Evolutionary conservation across 2,329 filamentous ascomycete genomes (phyloP), one percentile per base, ranked within the genome.

Genomic region (Penicillium sp.): DNA sequence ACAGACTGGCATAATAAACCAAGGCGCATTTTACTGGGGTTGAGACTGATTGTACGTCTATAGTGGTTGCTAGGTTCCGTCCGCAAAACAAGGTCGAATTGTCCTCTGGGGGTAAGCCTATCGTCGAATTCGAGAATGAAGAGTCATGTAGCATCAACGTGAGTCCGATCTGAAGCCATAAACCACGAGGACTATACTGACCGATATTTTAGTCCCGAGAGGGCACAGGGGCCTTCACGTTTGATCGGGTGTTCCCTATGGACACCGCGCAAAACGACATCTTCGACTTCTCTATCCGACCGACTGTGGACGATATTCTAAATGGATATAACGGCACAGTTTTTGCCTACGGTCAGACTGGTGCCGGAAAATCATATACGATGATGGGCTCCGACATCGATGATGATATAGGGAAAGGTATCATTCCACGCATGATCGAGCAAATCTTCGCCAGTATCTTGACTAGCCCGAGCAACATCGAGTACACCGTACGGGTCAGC

Each of bases 281-380:
- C 70, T 99, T 99, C 80, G 91, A 97, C 78, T 99, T 94, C 80
- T 97, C 94, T 42, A 97, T 99, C 76, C 88, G 90, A 64, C 86
- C 91, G 27, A 97, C 94, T 21, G 94, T 99, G 67, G 93, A 97
- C 79, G 94, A 97, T 75, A 97, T 99, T 67, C 84, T 99, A 65
- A 96, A 97, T 78, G 94, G 94, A 65, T 99, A 99, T 85, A 99
- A 99, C 80, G 94, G 93, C 73, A 97, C 93, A 15, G 93, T 99
- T 67, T 97, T 99, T 70, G 94, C 94, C 62, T 99, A 99, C 75
- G 94, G 94, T 65, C 94, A 97, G 82, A 99, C 94, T 0, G 94
- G 94, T 76, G 93, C 93, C 13, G 94, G 94, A 82, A 99, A 99
- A 82, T 97, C 94, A 23, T 97, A 96, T 75, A 97, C 94, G 53